phyloP scores from a whole-genome alignment of 495 filamentous ascomycete genomes.

The Extremus antarcticus region DNA sequence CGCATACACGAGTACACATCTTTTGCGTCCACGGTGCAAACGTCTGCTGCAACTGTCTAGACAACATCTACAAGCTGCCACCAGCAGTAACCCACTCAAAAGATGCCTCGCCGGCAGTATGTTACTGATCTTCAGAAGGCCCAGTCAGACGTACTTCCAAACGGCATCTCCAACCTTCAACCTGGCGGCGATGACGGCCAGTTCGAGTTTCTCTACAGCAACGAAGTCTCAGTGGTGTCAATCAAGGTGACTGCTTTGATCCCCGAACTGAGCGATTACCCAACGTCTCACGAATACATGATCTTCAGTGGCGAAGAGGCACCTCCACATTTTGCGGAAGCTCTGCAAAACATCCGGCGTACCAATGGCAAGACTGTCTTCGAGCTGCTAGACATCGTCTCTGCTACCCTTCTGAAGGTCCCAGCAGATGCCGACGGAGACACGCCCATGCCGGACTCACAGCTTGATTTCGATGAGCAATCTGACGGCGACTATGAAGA shows the following conservation, averaged over 20 bases:
- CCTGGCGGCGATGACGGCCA: conserved; percentile 52
- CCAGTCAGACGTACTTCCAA: conserved; percentile 23
- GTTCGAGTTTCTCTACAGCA: conserved; percentile 40
- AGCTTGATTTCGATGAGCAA: conserved; percentile 27
- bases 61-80: background rate
- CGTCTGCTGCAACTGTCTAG: too few relatives aligned
- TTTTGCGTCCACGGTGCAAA: too few relatives aligned
- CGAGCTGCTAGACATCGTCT: conserved; percentile 30
- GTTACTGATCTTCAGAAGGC: conserved; percentile 41
- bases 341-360: conserved; percentile 35
- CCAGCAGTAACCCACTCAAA: background rate
- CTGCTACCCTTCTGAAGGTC: conserved; percentile 14
- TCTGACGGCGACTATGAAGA: conserved; percentile 22
- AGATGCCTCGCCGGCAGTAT: conserved; percentile 50
- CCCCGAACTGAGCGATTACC: conserved; percentile 55
- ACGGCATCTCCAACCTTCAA: conserved; percentile 38
- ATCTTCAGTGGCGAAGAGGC: conserved; percentile 47
- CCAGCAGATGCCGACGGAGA: conserved; percentile 26
- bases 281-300: conserved; percentile 47
- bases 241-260: conserved; percentile 42
- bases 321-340: conserved; percentile 33
- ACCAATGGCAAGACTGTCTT: conserved; percentile 24
- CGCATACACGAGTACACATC: too few relatives aligned
- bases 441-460: conserved; percentile 27
- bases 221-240: background rate